phyloP scores from a whole-genome alignment of 208 protist genomes.

The Acanthamoeba lenticulata region DNA sequence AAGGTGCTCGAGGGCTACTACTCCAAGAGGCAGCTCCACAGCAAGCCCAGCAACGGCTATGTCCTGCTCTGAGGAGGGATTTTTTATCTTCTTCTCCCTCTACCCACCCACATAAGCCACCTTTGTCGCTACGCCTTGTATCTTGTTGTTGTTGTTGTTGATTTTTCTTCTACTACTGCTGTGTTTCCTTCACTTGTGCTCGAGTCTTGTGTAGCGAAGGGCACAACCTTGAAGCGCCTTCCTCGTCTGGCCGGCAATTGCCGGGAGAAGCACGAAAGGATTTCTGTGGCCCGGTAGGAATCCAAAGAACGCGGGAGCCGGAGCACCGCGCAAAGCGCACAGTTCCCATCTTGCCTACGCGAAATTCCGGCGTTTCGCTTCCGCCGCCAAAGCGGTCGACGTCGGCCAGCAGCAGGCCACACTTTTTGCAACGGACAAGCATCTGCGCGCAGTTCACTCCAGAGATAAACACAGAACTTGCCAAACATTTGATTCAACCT shows the following conservation, averaged over 20 bases:
- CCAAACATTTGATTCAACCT: neutral
- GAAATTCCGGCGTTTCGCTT: neutral
- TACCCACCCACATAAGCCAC: too few species aligned
- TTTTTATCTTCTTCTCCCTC: neutral
- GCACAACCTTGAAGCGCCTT: too few species aligned
- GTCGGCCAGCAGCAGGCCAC: neutral
- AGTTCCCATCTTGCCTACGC: neutral
- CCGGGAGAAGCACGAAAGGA: too few species aligned
- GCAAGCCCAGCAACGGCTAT: conserved; percentile 66
- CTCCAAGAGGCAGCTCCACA: conserved; percentile 66
- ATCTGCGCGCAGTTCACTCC: neutral
- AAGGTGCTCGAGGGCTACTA: conserved; percentile 69
- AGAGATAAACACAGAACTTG: neutral
- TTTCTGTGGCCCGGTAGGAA: too few species aligned
- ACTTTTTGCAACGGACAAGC: neutral
- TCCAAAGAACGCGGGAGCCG: neutral
- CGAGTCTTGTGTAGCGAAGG: too few species aligned
- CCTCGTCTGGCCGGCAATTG: too few species aligned
- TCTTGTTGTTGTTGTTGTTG: neutral
- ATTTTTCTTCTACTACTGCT: too few species aligned
- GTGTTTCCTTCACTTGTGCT: too few species aligned
- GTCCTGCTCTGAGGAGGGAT: neutral
- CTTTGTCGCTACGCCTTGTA: too few species aligned
- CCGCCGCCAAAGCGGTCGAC: neutral
- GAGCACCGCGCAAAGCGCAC: neutral